Evolutionary conservation across 345 rosid genomes (phyloP).

Genomic region (Syzygium jambos): DNA sequence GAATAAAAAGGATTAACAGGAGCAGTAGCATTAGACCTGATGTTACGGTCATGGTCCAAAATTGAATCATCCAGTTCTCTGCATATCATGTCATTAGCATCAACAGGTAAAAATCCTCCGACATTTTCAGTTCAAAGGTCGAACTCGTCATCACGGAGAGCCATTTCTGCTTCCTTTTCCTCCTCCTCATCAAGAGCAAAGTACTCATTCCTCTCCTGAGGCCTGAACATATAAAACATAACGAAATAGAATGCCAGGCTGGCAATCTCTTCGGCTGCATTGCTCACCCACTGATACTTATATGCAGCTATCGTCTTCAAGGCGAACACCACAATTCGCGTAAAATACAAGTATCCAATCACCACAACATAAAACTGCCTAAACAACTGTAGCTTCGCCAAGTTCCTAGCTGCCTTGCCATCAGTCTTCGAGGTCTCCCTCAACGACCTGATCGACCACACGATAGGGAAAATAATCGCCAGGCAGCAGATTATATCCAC

Average conservation of each 20-base stretch:
- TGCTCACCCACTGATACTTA: slow-evolving; percentile 94
- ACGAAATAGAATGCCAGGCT: slow-evolving; percentile 65
- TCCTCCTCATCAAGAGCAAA: slow-evolving; percentile 83
- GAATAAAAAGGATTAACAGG: not conserved
- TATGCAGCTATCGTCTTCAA: slow-evolving; percentile 80
- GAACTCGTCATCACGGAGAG: slow-evolving; percentile 79
- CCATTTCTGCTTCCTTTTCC: slow-evolving; percentile 90
- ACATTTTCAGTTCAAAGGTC: slow-evolving; percentile 49
- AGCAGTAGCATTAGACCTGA: not conserved
- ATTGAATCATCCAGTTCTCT: not conserved
- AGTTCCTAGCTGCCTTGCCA: slow-evolving; percentile 86
- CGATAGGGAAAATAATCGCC: slow-evolving; percentile 91
- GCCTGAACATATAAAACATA: slow-evolving; percentile 93
- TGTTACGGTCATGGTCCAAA: not conserved
- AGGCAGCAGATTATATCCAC: slow-evolving; percentile 93
- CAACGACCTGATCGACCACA: slow-evolving; percentile 85
- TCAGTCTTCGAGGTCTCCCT: slow-evolving; percentile 90
- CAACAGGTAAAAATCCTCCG: not conserved
- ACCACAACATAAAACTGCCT: slow-evolving; percentile 91
- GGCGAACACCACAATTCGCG: slow-evolving; percentile 86
- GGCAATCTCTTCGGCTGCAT: slow-evolving; percentile 79
- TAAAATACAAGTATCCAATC: slow-evolving; percentile 83
- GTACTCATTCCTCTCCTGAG: slow-evolving; percentile 83
- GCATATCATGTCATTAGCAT: not conserved
- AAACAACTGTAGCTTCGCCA: slow-evolving; percentile 76